These are phyloP conservation scores for Pythium utonaiense DNA, from an alignment of 352 stramenopile species.

Conservation along the genomic window DNA sequence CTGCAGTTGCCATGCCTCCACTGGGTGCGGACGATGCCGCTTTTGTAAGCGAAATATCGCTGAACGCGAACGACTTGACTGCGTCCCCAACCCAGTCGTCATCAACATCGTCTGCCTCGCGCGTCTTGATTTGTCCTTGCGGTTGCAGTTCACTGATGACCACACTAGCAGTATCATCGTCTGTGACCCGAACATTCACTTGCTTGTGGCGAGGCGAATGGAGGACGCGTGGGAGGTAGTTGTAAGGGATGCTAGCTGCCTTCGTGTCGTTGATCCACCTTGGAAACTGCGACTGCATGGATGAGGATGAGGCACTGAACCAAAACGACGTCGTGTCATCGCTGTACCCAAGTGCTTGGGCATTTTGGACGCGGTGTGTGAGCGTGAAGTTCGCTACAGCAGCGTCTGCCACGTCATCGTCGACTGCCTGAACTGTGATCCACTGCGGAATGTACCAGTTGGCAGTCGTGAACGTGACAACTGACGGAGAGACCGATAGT, in stretches of 20 bases:
- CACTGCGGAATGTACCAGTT: slow-evolving; percentile 67
- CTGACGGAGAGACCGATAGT: slow-evolving; percentile 41
- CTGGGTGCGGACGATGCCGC: not conserved
- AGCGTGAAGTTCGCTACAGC: slow-evolving; percentile 32
- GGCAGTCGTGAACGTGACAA: slow-evolving; percentile 55
- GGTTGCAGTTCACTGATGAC: slow-evolving; percentile 40
- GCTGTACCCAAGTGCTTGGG: slow-evolving; percentile 37
- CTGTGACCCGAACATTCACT: slow-evolving; percentile 47
- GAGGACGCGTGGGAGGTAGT: slow-evolving; percentile 47
- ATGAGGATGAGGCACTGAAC: slow-evolving; percentile 34
- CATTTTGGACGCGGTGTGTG: slow-evolving; percentile 52
- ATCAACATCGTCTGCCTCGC: slow-evolving; percentile 35
- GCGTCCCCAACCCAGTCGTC: slow-evolving; percentile 56
- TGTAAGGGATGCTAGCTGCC: slow-evolving; percentile 46
- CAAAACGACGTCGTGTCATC: slow-evolving; percentile 56
- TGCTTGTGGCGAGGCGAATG: slow-evolving; percentile 38
- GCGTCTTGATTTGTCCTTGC: slow-evolving; percentile 26
- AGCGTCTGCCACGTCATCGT: slow-evolving; percentile 43
- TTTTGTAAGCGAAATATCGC: slow-evolving; percentile 40
- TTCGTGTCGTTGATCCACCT: slow-evolving; percentile 18
- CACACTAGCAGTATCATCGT: slow-evolving; percentile 49
- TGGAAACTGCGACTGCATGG: slow-evolving; percentile 23
- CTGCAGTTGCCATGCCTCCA: not conserved
- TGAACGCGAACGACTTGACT: slow-evolving; percentile 44
- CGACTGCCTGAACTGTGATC: slow-evolving; percentile 41